Percentiles rank a stretch among this genome's conserved stretches.
Conservation (phyloP, 352 stramenopile species). For the Phytophthora parvispora region DNA sequence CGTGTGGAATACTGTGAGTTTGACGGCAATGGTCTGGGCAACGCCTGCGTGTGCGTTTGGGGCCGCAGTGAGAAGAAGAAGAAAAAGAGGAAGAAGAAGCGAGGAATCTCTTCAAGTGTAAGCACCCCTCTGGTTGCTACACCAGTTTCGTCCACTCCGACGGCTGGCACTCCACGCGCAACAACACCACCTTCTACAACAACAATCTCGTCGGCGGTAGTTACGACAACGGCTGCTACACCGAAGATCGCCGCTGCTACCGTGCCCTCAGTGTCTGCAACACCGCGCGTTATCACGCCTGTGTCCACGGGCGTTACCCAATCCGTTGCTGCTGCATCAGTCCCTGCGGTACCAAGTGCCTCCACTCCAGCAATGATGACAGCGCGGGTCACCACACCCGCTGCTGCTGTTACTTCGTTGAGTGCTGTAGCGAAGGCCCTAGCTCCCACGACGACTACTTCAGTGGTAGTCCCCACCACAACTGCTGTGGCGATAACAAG, state of each 20-base stretch:
- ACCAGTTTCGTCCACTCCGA: constrained; percentile 7
- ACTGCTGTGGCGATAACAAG: background rate
- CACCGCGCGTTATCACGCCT: constrained; percentile 3
- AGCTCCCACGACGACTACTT: background rate
- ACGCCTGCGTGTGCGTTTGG: constrained; percentile 73
- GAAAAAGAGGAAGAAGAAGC: constrained; percentile 24
- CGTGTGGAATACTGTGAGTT: constrained; percentile 78
- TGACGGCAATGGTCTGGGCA: constrained; percentile 68
- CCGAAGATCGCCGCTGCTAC: constrained; percentile 1
- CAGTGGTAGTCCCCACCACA: background rate
- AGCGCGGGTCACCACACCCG: background rate
- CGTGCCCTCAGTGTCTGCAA: background rate
- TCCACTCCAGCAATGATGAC: background rate
- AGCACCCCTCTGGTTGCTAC: constrained; percentile 5
- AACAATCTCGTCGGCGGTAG: background rate
- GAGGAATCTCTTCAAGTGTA: background rate
- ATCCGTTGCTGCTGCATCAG: background rate
- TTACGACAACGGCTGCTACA: background rate
- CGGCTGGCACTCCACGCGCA: background rate
- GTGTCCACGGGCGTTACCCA: background rate
- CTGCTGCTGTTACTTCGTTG: background rate
- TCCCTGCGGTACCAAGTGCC: background rate
- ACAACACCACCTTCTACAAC: background rate
- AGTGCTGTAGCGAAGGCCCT: background rate
- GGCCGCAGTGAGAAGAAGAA: constrained; percentile 43